A percentile compares a stretch with the other conserved stretches of the same genome.
Evolutionary conservation across 2,329 filamentous ascomycete genomes (phyloP).

Genomic region (Aspergillus hortae): DNA sequence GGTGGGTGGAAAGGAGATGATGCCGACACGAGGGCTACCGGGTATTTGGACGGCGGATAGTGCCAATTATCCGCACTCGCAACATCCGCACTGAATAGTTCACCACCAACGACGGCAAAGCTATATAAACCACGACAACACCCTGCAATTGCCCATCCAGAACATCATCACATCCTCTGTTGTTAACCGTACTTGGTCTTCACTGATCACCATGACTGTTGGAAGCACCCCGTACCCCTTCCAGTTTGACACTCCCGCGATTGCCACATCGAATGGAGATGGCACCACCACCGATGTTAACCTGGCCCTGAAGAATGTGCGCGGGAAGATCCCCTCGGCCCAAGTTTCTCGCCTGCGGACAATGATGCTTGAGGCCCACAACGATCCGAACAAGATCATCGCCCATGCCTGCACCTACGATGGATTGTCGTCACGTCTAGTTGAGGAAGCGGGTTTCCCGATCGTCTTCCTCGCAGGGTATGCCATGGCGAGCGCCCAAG

Average conservation of each 20-base stretch:
- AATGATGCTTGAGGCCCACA: slow-evolving; percentile 33
- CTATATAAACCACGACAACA: neutral
- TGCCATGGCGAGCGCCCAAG: slow-evolving; percentile 39
- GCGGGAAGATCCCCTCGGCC: slow-evolving; percentile 35
- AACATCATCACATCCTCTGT: no score
- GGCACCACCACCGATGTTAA: slow-evolving; percentile 1
- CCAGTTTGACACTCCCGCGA: slow-evolving; percentile 5
- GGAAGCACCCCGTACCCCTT: slow-evolving; percentile 11
- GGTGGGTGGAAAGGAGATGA: neutral
- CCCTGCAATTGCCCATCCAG: no score
- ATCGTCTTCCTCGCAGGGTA: slow-evolving; percentile 46
- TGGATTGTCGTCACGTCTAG: slow-evolving; percentile 42
- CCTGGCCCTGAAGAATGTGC: slow-evolving; percentile 25
- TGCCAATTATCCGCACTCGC: neutral
- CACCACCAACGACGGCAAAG: neutral
- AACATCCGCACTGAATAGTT: neutral
- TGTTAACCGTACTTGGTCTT: no score
- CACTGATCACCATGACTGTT: neutral
- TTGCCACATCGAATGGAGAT: neutral
- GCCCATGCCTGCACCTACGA: slow-evolving; percentile 46
- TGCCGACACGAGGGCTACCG: neutral
- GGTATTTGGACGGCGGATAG: neutral
- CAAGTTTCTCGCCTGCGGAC: slow-evolving; percentile 34
- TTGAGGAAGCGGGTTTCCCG: slow-evolving; percentile 47
- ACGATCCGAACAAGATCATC: slow-evolving; percentile 43